Percentiles rank a stretch among this genome's conserved stretches.
phyloP scores from a whole-genome alignment of 2,329 filamentous ascomycete species.

The Aspergillus alliaceus region DNA sequence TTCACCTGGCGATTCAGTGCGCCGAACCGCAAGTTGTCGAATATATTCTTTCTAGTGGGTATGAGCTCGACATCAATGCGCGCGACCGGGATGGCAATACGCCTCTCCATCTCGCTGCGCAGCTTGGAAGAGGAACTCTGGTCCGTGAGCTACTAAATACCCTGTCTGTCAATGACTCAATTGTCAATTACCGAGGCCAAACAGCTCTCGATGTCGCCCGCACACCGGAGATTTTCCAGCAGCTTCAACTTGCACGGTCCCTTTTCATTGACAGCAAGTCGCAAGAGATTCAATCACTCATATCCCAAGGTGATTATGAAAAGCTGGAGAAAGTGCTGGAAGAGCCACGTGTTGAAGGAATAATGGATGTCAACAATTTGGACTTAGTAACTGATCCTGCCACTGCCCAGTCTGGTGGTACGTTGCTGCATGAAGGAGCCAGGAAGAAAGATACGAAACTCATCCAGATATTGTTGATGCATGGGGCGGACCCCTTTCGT shows the following conservation, averaged over 20 bases:
- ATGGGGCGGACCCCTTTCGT: constrained; percentile 93
- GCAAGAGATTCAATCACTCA: constrained; percentile 77
- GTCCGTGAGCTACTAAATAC: constrained; percentile 83
- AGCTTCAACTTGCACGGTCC: constrained; percentile 84
- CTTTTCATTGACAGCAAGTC: constrained; percentile 87
- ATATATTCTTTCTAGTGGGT: constrained; percentile 78
- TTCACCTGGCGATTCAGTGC: constrained; percentile 94
- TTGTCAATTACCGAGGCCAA: constrained; percentile 81
- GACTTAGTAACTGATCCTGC: constrained; percentile 80
- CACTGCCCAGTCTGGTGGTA: constrained; percentile 82
- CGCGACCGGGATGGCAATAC: constrained; percentile 94
- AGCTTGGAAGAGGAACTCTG: constrained; percentile 74
- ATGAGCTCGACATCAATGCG: constrained; percentile 78
- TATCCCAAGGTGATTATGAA: constrained; percentile 72
- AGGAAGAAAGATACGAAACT: constrained; percentile 82
- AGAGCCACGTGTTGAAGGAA: constrained; percentile 80
- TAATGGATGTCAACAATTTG: constrained; percentile 87
- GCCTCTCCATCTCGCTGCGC: constrained; percentile 81
- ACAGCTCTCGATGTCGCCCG: constrained; percentile 84
- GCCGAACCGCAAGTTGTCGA: constrained; percentile 90
- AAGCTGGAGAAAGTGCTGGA: constrained; percentile 76
- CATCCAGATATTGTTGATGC: constrained; percentile 85
- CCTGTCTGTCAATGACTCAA: constrained; percentile 80
- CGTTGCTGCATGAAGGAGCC: constrained; percentile 88
- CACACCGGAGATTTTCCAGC: constrained; percentile 92